Evolutionary conservation across 1,284 basidiomycete species (phyloP), one percentile per base, ranked within the genome.

Genomic region (Ustilago tritici): DNA sequence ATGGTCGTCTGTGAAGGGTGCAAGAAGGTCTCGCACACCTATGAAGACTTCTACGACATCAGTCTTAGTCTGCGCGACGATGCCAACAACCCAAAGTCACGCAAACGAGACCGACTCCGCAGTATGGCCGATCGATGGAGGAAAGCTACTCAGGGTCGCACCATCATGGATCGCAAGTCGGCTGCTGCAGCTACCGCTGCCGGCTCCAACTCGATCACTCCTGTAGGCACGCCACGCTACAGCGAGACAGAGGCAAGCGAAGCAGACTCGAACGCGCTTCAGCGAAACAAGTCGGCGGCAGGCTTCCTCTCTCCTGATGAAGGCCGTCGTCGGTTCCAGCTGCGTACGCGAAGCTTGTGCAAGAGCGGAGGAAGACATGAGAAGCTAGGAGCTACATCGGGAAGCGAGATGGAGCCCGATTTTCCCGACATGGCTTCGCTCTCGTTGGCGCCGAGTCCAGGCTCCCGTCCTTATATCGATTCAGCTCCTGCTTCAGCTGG

Each of bases 1-100:
- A 92, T 96, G 81, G 92, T 98, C 56, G 93, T 98, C 4, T 98
- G 95, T 86, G 94, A 95, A 82, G 91, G 92, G 64, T 98, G 95
- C 90, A 95, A 95, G 86, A 88, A 88, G 61, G 89, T 95, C 60
- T 95, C 94, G 4, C 92, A 94, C 78, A 95, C 93, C 12, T 93
- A 93, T 83, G 94, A 95, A 86, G 94, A 95, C 82, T 98, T 98
- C 86, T 92, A 93, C 85, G 95, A 97, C 87, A 91, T 98, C 78
- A 94, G 93, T 56, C 88, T 98, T 52, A 91, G 92, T 81, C 92
- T 95, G 83, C 67, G 76, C 9, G 61, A 70, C 57, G 73, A 71
- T 15, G 55, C 54, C n/a, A 50, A 35, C 56, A 71, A 60, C 35
- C 67, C 62, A 54, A 79, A 76, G 53, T 63, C 72, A 50, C 70